Evolutionary conservation across 2,329 filamentous ascomycete species (phyloP), one percentile per base, ranked within the genome.

Genomic region (Beauveria medogensis): DNA sequence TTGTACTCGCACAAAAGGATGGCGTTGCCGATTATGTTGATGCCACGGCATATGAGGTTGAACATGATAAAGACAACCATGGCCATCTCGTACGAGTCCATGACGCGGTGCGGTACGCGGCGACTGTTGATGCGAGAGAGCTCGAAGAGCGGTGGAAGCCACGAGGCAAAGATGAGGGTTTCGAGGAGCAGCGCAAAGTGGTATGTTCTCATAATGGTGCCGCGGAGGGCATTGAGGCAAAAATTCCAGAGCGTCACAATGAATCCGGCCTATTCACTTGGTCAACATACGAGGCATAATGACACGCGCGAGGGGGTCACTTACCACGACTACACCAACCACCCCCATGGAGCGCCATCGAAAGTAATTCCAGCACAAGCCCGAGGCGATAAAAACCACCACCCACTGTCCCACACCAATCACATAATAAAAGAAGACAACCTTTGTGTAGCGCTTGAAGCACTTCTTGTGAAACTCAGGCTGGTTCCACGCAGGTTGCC

Each of bases 381-480:
- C 72, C 26, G 69, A 69, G 5, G 71, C 76, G 20, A 71, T 68
- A 4, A 76, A 63, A 1, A 72, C 71, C 12, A 75, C 63, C 8
- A 67, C 62, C 6, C 74, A 68, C 67, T 80, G 78, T 14, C 73
- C 55, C 62, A 72, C 72, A 2, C 76, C 76, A 4, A 74, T 64
- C 1, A 72, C 26, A 41, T 78, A 74, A 62, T 75, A 78, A 10
- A 68, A 65, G 34, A 76, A 67, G 12, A 78, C 65, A 14, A 71
- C 68, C 30, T 67, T 62, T 56, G 73, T 72, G 59, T 77, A 79
- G n/a, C 67, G 64, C 50, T 68, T 66, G 56, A 75, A 77, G 64
- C 77, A 80, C 7, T 3, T 3, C 12, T 65, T 63, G 63, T 80
- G 77, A 61, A 78, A 78, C 66, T 78, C 72, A 37, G 72, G 68